Percentiles rank a stretch among this genome's conserved stretches.
Evolutionary conservation across 768 basidiomycete genomes (phyloP).

Genomic region (Saitozyma sp.): DNA sequence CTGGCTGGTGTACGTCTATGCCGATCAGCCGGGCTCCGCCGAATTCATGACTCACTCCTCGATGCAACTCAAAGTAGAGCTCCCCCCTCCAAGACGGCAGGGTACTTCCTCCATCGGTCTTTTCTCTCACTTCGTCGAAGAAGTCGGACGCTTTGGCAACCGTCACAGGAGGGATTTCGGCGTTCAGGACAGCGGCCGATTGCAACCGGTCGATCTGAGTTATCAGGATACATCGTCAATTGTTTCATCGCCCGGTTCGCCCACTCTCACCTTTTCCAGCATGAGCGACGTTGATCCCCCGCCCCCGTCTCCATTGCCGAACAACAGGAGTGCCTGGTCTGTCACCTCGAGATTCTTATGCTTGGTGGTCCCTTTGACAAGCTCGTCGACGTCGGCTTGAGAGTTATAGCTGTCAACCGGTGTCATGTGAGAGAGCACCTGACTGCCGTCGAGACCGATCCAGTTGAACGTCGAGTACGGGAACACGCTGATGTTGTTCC

Average conservation of each 20-base stretch:
- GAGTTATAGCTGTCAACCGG: constrained; percentile 83
- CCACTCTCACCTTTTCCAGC: constrained; percentile 82
- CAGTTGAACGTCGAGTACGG: constrained; percentile 93
- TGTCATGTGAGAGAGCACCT: constrained; percentile 94
- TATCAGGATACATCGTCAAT: too few species aligned
- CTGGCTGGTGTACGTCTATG: constrained; percentile 81
- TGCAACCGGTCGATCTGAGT: constrained; percentile 59
- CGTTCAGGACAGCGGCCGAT: constrained; percentile 41
- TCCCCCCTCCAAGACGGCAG: constrained; percentile 90
- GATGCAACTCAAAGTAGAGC: constrained; percentile 75
- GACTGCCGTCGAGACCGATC: constrained; percentile 80
- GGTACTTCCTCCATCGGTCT: constrained; percentile 63
- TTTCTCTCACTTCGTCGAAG: constrained; percentile 68
- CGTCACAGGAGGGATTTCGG: constrained; percentile 74
- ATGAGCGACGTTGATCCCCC: constrained; percentile 59
- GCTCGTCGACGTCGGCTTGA: constrained; percentile 10
- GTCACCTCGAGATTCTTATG: background rate
- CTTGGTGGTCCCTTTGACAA: constrained; percentile 10
- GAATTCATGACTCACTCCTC: constrained; percentile 32
- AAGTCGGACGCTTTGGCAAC: constrained; percentile 81
- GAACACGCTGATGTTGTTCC: constrained; percentile 55
- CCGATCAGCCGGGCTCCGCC: background rate
- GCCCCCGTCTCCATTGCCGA: constrained; percentile 91
- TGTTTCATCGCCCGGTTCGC: too few species aligned
- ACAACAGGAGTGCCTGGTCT: constrained; percentile 57